A percentile compares a stretch with the other conserved stretches of the same genome.
Conservation (phyloP, 1,139 yeast species). For the Taiozyma sp. region DNA sequence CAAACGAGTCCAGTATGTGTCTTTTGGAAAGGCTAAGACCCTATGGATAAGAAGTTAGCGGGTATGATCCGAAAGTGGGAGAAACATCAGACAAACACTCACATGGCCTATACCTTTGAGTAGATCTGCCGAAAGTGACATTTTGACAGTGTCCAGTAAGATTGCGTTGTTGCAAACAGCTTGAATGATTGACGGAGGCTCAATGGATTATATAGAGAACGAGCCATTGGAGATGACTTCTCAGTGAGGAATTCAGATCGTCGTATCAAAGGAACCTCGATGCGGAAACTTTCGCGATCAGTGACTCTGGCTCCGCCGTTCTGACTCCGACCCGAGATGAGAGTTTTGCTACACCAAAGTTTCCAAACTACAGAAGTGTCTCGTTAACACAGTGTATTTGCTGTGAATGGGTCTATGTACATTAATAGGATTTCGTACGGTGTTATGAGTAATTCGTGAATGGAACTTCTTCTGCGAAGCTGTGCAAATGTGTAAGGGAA, state of each 20-base stretch:
- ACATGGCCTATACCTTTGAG: not conserved
- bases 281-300: not conserved
- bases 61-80: not conserved
- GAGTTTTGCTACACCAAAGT: not conserved
- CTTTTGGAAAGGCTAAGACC: constrained; percentile 15
- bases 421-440: not conserved
- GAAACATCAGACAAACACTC: not conserved
- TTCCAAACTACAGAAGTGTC: not conserved
- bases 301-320: not conserved
- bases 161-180: not conserved
- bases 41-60: constrained; percentile 3
- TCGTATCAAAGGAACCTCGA: not conserved
- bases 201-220: not conserved
- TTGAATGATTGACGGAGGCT: not conserved
- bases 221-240: not conserved
- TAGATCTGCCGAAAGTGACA: not conserved
- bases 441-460: not conserved
- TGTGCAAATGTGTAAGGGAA: not conserved
- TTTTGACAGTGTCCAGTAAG: not conserved
- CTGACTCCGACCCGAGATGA: not conserved
- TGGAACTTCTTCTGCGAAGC: not conserved
- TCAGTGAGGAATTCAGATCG: not conserved
- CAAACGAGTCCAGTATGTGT: constrained; percentile 24
- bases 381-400: not conserved
- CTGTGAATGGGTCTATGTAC: not conserved